Evolutionary conservation across 2,329 filamentous ascomycete genomes (phyloP).

Genomic region (Nothopassalora personata): DNA sequence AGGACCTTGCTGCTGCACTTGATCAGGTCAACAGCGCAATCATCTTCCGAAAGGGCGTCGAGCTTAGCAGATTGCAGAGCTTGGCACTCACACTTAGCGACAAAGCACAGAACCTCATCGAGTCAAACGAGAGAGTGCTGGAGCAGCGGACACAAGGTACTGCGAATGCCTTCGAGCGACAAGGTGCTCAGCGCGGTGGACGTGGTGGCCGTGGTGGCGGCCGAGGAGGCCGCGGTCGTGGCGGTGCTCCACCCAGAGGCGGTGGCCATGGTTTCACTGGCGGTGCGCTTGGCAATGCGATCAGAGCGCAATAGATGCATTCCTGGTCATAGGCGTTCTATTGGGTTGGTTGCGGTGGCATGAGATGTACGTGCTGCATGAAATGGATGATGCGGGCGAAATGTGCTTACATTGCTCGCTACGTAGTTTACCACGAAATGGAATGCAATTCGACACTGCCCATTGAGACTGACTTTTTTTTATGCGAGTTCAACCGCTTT

Average conservation of each 20-base stretch:
- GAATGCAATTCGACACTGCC: not conserved
- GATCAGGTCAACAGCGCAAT: constrained; percentile 97
- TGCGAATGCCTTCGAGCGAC: constrained; percentile 88
- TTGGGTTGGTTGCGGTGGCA: constrained; percentile 3
- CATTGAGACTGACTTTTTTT: not conserved
- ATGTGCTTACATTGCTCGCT: not conserved
- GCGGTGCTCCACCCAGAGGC: constrained; percentile 62
- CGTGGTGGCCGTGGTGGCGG: constrained; percentile 57
- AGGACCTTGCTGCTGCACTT: constrained; percentile 90
- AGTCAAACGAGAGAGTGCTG: constrained; percentile 93
- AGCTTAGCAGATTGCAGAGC: constrained; percentile 92
- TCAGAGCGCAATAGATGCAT: constrained; percentile 40
- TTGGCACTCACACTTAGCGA: constrained; percentile 89
- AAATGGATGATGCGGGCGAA: not conserved
- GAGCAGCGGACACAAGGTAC: constrained; percentile 97
- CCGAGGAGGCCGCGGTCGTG: constrained; percentile 56
- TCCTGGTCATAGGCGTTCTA: constrained; percentile 11
- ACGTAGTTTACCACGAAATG: not conserved
- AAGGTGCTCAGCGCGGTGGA: constrained; percentile 69
- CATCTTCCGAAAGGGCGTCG: constrained; percentile 99
- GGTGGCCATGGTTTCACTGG: constrained; percentile 79
- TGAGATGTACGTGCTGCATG: constrained; percentile 4
- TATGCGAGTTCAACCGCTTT: not conserved
- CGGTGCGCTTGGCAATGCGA: constrained; percentile 63
- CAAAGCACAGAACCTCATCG: constrained; percentile 93